These are phyloP conservation scores for Spizellomyces sp. DNA, from an alignment of 192 early-diverging fungal genomes.

Conservation along the genomic window DNA sequence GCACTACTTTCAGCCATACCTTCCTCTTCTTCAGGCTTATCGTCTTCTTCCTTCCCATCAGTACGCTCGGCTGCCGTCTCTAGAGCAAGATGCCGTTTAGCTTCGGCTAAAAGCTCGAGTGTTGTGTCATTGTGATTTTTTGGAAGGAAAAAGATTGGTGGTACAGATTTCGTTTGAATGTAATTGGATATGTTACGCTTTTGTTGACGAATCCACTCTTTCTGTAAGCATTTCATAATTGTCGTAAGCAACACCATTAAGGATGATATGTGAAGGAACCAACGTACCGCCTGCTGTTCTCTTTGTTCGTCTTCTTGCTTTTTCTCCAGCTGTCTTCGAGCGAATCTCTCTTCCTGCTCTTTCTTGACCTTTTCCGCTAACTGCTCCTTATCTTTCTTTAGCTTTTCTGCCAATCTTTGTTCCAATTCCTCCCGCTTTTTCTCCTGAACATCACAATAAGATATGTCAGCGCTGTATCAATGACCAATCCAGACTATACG, in stretches of 20 bases:
- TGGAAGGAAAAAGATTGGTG: slow-evolving; percentile 19
- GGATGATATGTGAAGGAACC: background rate
- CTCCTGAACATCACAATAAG: slow-evolving; percentile 1
- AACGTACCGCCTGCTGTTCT: slow-evolving; percentile 12
- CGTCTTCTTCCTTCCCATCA: background rate
- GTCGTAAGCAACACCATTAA: background rate
- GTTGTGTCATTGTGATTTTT: slow-evolving; percentile 15
- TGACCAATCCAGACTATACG: background rate
- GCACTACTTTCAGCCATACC: background rate
- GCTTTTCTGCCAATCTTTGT: slow-evolving; percentile 27
- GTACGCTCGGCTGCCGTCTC: slow-evolving; percentile 5
- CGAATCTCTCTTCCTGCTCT: slow-evolving; percentile 2
- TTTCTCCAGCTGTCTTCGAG: background rate
- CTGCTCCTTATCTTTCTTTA: slow-evolving; percentile 31
- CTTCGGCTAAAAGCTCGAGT: slow-evolving; percentile 7
- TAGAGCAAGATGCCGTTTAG: slow-evolving; percentile 11
- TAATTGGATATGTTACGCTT: slow-evolving; percentile 4
- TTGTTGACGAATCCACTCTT: slow-evolving; percentile 7
- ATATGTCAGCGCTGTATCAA: background rate
- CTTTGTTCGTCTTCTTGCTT: slow-evolving; percentile 3
- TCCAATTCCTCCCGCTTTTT: slow-evolving; percentile 28
- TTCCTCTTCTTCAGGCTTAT: background rate
- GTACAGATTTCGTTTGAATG: slow-evolving; percentile 10
- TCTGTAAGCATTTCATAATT: background rate
- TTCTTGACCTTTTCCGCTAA: slow-evolving; percentile 17